phyloP scores from a whole-genome alignment of 306 rosid genomes.

The Acacia acuminata region DNA sequence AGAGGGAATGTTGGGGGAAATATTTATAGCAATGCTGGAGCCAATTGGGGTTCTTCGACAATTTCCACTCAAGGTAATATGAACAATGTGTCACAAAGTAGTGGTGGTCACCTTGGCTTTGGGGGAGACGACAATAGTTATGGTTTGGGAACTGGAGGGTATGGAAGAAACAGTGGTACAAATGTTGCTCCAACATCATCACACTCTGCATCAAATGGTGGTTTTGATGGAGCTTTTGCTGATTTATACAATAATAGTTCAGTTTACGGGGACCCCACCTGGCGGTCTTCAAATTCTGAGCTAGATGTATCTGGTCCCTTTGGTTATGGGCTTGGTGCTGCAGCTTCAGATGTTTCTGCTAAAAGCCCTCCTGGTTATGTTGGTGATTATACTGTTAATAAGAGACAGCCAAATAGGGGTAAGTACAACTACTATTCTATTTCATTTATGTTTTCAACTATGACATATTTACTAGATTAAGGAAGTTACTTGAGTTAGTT shows the following conservation, averaged over 20 bases:
- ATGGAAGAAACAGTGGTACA: conserved; percentile 74
- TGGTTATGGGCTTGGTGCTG: conserved; percentile 78
- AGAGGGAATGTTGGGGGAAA: conserved; percentile 70
- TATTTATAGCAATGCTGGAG: conserved; percentile 70
- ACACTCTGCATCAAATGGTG: conserved; percentile 74
- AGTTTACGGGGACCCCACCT: conserved; percentile 78
- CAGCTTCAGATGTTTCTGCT: conserved; percentile 78
- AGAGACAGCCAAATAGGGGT: conserved; percentile 98
- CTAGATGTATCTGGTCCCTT: conserved; percentile 80
- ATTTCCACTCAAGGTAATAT: conserved; percentile 65
- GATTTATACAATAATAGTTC: conserved; percentile 69
- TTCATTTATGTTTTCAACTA: not conserved
- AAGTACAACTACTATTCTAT: conserved; percentile 41
- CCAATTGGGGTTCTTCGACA: conserved; percentile 71
- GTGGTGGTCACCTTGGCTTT: conserved; percentile 63
- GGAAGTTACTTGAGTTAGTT: too few relatives aligned
- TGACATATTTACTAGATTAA: not conserved
- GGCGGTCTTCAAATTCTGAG: conserved; percentile 82
- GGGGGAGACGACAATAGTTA: conserved; percentile 70
- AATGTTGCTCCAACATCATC: conserved; percentile 66
- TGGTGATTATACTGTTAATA: conserved; percentile 92
- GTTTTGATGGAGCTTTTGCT: conserved; percentile 70
- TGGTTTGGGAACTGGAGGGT: conserved; percentile 78
- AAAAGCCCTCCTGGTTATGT: conserved; percentile 86
- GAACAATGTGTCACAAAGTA: conserved; percentile 47